Evolutionary conservation across 202 grass and related monocot species (phyloP).

Genomic region (Thinopyrum obtusiflorum): DNA sequence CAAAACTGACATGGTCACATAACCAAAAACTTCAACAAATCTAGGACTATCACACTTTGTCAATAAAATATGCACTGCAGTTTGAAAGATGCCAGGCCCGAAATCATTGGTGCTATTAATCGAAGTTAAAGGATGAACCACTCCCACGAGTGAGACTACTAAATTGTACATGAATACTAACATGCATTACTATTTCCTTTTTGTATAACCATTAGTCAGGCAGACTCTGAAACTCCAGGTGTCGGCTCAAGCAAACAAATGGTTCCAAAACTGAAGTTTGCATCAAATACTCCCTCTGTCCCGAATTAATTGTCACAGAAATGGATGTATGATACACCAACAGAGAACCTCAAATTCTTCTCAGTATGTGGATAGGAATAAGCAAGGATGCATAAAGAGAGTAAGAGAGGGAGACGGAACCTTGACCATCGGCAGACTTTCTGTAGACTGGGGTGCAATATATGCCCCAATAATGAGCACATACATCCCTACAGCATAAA

Average conservation of each 20-base stretch:
- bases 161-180: background rate
- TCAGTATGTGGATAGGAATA: background rate
- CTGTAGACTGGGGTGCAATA: conserved; percentile 3
- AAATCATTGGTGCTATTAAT: background rate
- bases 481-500: background rate
- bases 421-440: conserved; percentile 42
- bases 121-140: background rate
- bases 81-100: background rate
- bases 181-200: background rate
- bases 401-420: conserved; percentile 18
- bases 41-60: background rate
- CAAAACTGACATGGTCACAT: background rate
- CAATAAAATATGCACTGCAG: background rate
- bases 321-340: background rate
- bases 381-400: background rate
- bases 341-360: background rate
- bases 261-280: background rate
- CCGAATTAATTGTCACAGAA: no score
- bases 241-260: background rate
- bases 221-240: background rate
- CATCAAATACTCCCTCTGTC: background rate
- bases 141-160: background rate
- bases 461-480: conserved; percentile 62
- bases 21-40: conserved; percentile 15
- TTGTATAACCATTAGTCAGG: background rate